Conservation (phyloP, 2,329 filamentous ascomycete genomes). For the Neurospora crassa region DNA sequence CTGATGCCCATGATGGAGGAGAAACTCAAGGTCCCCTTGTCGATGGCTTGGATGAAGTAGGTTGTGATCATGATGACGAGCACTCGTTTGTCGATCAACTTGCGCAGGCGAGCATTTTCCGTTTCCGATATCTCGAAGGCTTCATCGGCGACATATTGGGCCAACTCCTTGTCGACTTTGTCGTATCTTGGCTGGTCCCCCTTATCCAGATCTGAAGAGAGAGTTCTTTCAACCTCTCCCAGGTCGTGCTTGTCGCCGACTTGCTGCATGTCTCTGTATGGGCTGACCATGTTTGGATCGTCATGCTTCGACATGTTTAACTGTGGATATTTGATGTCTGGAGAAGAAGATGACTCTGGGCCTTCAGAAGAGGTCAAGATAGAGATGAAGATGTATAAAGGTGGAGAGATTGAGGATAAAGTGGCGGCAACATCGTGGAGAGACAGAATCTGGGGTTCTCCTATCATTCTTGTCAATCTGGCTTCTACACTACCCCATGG, state of each 20-base stretch:
- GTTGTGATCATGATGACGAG: slow-evolving; percentile 62
- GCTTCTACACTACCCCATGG: neutral
- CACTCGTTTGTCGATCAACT: slow-evolving; percentile 57
- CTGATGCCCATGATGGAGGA: slow-evolving; percentile 54
- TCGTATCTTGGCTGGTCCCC: slow-evolving; percentile 41
- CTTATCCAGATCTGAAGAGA: slow-evolving; percentile 27
- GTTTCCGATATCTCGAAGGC: slow-evolving; percentile 48
- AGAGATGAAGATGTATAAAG: neutral
- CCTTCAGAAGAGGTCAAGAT: neutral
- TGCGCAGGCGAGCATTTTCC: slow-evolving; percentile 51
- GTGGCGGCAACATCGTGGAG: neutral
- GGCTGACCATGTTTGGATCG: neutral
- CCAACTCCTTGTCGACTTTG: slow-evolving; percentile 58
- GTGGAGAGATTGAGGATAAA: neutral
- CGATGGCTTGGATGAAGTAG: slow-evolving; percentile 62
- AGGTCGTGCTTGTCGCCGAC: slow-evolving; percentile 1
- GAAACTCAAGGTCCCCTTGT: slow-evolving; percentile 58
- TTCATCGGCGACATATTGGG: slow-evolving; percentile 52
- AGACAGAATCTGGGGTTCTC: neutral
- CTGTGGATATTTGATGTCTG: neutral
- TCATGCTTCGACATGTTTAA: neutral
- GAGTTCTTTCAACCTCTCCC: slow-evolving; percentile 6
- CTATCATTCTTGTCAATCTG: neutral
- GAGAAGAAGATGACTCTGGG: neutral
- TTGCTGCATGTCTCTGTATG: neutral